phyloP scores from a whole-genome alignment of 768 basidiomycete genomes.

The Boletus edulis region DNA sequence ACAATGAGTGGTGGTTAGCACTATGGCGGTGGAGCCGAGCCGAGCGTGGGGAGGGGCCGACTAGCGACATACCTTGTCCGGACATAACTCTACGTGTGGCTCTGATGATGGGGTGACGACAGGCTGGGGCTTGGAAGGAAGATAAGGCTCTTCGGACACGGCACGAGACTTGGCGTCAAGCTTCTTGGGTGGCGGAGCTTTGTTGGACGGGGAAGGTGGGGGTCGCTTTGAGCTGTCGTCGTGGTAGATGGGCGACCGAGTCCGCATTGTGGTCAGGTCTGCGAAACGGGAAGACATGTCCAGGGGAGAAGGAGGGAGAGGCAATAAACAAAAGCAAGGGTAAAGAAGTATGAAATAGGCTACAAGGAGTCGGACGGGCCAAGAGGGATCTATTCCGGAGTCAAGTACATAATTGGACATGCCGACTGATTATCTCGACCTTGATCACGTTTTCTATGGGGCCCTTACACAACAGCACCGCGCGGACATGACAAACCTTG shows the following conservation, averaged over 20 bases:
- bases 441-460: slow-evolving; percentile 22
- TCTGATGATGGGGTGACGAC: slow-evolving; percentile 10
- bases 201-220: slow-evolving; percentile 33
- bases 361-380: slow-evolving; percentile 22
- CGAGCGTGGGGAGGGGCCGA: neutral
- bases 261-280: slow-evolving; percentile 27
- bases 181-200: slow-evolving; percentile 31
- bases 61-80: slow-evolving; percentile 26
- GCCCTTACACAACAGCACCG: neutral
- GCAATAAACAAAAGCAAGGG: slow-evolving; percentile 6
- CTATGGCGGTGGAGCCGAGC: neutral
- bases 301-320: slow-evolving; percentile 4
- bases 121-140: slow-evolving; percentile 7
- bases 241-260: slow-evolving; percentile 28
- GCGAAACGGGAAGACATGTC: slow-evolving; percentile 29
- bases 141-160: slow-evolving; percentile 27
- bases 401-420: slow-evolving; percentile 30
- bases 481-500: slow-evolving; percentile 24
- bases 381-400: slow-evolving; percentile 22
- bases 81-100: slow-evolving; percentile 17
- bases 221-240: slow-evolving; percentile 30
- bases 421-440: slow-evolving; percentile 31
- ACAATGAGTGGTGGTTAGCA: slow-evolving; percentile 6
- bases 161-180: slow-evolving; percentile 30
- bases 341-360: slow-evolving; percentile 24